Percentiles rank a stretch among this genome's conserved stretches.
Conservation (phyloP, 1,139 yeast species). For the Wickerhamiella infanticola region DNA sequence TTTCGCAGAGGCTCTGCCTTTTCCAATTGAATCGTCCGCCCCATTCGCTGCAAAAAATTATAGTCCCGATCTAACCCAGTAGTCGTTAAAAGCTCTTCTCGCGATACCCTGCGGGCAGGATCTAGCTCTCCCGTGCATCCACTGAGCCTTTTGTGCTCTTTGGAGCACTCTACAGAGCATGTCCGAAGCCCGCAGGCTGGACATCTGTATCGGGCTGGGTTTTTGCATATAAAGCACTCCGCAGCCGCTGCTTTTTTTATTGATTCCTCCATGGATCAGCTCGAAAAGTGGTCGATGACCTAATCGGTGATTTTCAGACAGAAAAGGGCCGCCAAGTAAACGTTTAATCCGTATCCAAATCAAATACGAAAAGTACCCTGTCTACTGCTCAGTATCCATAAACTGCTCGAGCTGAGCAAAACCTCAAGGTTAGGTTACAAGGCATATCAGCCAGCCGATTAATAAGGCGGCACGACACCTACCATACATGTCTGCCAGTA, state of each 20-base stretch:
- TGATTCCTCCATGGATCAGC: no score
- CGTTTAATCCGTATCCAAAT: no score
- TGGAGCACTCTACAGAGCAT: slow-evolving; percentile 60
- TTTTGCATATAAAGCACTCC: slow-evolving; percentile 9
- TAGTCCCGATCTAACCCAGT: slow-evolving; percentile 64
- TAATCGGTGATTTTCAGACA: no score
- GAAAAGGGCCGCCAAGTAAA: no score
- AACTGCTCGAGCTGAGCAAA: no score
- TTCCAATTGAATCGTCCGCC: slow-evolving; percentile 35
- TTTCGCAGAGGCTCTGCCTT: slow-evolving; percentile 28
- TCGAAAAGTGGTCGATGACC: no score
- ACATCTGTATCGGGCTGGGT: slow-evolving; percentile 49
- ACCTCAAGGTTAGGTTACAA: no score
- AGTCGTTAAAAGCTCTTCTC: slow-evolving; percentile 27
- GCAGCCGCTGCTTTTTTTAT: background rate
- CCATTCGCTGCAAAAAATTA: slow-evolving; percentile 50
- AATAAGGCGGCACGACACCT: no score
- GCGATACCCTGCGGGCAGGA: slow-evolving; percentile 41
- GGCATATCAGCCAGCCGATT: no score
- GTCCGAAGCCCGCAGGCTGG: slow-evolving; percentile 60
- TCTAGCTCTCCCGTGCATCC: slow-evolving; percentile 58
- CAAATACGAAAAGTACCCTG: no score
- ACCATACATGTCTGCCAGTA: slow-evolving; percentile 26
- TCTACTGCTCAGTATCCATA: no score
- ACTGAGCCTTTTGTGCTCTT: slow-evolving; percentile 45